A percentile compares a stretch with the other conserved stretches of the same genome.
These are phyloP conservation scores for Coelastrella sp. DNA, from an alignment of 139 green algal species.

Conservation along the genomic window DNA sequence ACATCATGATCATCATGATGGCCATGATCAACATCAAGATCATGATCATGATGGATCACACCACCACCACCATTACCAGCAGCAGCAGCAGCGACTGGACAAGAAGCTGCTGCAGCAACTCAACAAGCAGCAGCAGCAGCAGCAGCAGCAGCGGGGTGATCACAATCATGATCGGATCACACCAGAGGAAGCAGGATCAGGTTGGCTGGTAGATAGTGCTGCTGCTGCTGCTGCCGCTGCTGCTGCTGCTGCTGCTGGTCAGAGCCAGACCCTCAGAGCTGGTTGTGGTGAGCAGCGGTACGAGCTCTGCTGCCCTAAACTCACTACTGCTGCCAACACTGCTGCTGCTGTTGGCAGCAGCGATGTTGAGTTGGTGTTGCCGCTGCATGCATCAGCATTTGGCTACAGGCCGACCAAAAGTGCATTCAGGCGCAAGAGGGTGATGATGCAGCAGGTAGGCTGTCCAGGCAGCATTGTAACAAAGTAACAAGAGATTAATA, in stretches of 20 bases:
- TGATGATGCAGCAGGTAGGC: conserved; percentile 47
- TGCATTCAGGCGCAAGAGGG: not conserved
- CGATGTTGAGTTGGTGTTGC: conserved; percentile 2
- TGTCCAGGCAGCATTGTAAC: not conserved
- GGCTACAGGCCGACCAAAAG: conserved; percentile 16
- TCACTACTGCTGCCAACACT: not conserved
- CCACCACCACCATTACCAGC: not conserved
- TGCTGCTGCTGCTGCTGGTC: not conserved
- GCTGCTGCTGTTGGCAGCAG: not conserved
- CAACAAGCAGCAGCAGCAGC: conserved; percentile 20
- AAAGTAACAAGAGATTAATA: too few species aligned
- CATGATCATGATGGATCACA: not conserved
- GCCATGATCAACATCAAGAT: too few species aligned
- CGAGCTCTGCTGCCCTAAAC: not conserved
- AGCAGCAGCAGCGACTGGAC: not conserved
- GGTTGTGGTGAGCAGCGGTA: not conserved
- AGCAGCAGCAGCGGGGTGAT: not conserved
- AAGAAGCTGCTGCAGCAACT: conserved; percentile 14
- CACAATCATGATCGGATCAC: not conserved
- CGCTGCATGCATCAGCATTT: conserved; percentile 20
- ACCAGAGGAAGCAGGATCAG: not conserved
- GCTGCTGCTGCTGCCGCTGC: not conserved
- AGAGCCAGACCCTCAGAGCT: not conserved
- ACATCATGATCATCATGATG: too few species aligned
- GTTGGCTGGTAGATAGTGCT: not conserved